phyloP scores from a whole-genome alignment of 352 stramenopile species.

The Phytophthora cryptogea region DNA sequence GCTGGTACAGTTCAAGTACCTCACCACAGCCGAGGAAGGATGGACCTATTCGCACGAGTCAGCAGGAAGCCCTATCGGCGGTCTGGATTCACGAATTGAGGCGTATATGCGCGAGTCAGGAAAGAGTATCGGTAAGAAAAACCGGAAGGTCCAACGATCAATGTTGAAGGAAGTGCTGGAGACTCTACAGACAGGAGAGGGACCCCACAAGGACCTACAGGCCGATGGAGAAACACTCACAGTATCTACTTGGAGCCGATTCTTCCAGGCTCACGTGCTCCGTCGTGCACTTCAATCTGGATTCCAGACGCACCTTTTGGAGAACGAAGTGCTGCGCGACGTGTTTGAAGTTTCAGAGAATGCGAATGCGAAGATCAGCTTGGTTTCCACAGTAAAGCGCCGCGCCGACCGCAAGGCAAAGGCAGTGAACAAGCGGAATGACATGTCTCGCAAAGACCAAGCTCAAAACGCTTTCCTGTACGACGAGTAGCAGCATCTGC shows the following conservation, averaged over 20 bases:
- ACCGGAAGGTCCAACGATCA: constrained; percentile 61
- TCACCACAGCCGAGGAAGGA: constrained; percentile 20
- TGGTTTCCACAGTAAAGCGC: constrained; percentile 53
- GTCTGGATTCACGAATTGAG: constrained; percentile 57
- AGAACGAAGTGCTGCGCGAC: constrained; percentile 62
- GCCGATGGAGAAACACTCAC: constrained; percentile 55
- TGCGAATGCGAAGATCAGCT: constrained; percentile 45
- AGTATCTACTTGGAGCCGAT: constrained; percentile 62
- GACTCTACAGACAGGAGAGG: constrained; percentile 58
- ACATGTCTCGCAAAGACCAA: constrained; percentile 55
- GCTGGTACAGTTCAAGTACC: constrained; percentile 70
- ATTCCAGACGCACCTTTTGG: constrained; percentile 61
- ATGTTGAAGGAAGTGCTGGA: constrained; percentile 74
- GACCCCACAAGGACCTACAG: constrained; percentile 58
- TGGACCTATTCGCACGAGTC: constrained; percentile 61
- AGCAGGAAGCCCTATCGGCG: constrained; percentile 43
- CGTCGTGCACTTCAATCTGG: constrained; percentile 54
- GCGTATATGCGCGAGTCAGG: constrained; percentile 65
- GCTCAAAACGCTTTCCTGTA: constrained; percentile 73
- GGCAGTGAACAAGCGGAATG: constrained; percentile 58
- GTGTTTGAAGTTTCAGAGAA: constrained; percentile 69
- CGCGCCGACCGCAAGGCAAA: constrained; percentile 56
- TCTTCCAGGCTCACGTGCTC: constrained; percentile 70
- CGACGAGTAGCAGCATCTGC: constrained; percentile 39
- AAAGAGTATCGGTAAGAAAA: constrained; percentile 80